Evolutionary conservation across 192 early-diverging fungal genomes (phyloP), one percentile per base, ranked within the genome.

Genomic region (Jimgerdemannia lactiflua): DNA sequence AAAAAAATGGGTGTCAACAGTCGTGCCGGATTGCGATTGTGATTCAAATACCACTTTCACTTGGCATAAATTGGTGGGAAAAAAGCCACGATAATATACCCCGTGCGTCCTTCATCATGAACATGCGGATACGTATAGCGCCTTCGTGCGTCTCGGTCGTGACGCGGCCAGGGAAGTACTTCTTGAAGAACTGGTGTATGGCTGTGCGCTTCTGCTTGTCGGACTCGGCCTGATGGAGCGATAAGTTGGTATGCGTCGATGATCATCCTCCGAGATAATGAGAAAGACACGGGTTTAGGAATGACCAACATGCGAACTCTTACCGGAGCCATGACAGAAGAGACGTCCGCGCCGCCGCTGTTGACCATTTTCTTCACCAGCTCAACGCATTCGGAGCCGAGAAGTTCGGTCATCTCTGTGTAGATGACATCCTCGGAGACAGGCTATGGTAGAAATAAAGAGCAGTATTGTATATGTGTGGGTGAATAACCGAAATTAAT

Each of bases 191-290:
- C 69, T 80, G 78, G 75, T 92, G 90, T 49, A 89, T 79, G n/a
- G 75, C 67, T 20, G 82, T 90, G 39, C 91, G 81, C 39, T 84
- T 82, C 3, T 73, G 69, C 71, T 91, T 90, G n/a, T 87, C 86
- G 11, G 79, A 72, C 44, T 84, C 77, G 3, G 79, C 72, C 86
- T 90, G 67, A 29, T 29, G 29, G 29, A 29, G 29, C 29, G 29
- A 29, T 29, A 29, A 29, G 0, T 29, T 29, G 29, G 29, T 29
- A 29, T 29, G 29, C 29, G 29, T 29, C 29, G 29, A 29, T 29
- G 0, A 29, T 29, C 29, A 29, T 29, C 29, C 29, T 29, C 29
- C 29, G 29, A 29, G 29, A 29, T 29, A 29, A 29, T 29, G 19
- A 19, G 39, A 39, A 39, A 19, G 10, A 19, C 29, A 29, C 1